phyloP scores from a whole-genome alignment of 768 basidiomycete species.

The Dentipellis fragilis region DNA sequence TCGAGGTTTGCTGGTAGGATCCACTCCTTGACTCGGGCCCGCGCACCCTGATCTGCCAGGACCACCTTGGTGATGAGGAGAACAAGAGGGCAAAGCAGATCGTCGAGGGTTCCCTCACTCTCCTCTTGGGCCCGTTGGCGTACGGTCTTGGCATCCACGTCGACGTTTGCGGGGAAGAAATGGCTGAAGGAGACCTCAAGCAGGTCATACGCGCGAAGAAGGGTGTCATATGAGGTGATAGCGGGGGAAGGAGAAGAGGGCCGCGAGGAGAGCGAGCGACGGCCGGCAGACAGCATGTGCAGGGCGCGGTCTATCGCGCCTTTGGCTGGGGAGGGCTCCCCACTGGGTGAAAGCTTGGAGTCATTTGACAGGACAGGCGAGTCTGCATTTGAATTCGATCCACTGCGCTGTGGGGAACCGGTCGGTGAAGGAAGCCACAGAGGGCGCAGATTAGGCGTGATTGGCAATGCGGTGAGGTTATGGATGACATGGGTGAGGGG shows the following conservation, averaged over 20 bases:
- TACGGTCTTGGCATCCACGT: constrained; percentile 56
- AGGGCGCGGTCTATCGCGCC: constrained; percentile 45
- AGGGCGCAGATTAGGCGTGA: constrained; percentile 41
- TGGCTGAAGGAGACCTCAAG: constrained; percentile 48
- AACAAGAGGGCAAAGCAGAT: constrained; percentile 65
- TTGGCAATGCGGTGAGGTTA: constrained; percentile 69
- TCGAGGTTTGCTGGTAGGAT: constrained; percentile 75
- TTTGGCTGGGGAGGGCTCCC: constrained; percentile 9
- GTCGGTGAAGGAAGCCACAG: constrained; percentile 50
- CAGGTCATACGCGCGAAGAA: constrained; percentile 58
- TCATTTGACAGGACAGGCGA: constrained; percentile 16
- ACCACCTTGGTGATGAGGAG: constrained; percentile 68
- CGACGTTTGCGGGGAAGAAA: constrained; percentile 56
- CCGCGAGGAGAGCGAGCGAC: constrained; percentile 27
- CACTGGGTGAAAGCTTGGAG: constrained; percentile 7
- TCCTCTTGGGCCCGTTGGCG: constrained; percentile 42
- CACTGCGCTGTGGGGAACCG: constrained; percentile 19
- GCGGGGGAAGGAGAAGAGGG: constrained; percentile 30
- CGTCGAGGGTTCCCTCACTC: constrained; percentile 58
- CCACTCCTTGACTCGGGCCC: constrained; percentile 49
- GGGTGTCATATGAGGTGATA: constrained; percentile 32
- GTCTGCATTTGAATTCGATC: constrained; percentile 24
- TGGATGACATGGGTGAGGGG: constrained; percentile 79
- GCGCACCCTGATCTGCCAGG: constrained; percentile 47
- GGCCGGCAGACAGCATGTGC: constrained; percentile 41